phyloP scores from a whole-genome alignment of 148 eudicot species.

The Beta vulgaris region DNA sequence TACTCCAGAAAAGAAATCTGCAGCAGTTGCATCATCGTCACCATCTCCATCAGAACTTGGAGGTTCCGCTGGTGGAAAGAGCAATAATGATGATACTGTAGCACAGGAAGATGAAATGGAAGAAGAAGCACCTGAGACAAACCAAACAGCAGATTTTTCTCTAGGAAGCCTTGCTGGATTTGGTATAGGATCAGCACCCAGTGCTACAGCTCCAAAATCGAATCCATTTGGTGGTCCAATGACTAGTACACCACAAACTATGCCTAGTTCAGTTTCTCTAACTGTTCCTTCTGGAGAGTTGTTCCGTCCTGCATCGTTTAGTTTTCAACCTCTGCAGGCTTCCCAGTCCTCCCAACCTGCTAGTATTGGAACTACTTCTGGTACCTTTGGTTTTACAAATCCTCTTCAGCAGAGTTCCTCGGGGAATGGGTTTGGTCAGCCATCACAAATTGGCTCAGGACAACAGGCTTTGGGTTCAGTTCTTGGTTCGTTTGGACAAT shows the following conservation, averaged over 20 bases:
- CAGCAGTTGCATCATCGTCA: conserved; percentile 26
- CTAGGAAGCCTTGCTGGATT: conserved; percentile 74
- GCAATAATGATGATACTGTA: conserved; percentile 28
- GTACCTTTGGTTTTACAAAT: conserved; percentile 47
- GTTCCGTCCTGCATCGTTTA: conserved; percentile 88
- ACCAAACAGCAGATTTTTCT: conserved; percentile 42
- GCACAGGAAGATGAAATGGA: conserved; percentile 93
- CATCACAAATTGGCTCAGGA: conserved; percentile 72
- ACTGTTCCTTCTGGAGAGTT: conserved; percentile 63
- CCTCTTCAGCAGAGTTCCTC: conserved; percentile 44
- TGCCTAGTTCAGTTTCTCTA: conserved; percentile 36
- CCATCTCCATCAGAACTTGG: conserved; percentile 33
- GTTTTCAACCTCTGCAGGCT: conserved; percentile 56
- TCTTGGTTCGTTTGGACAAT: conserved; percentile 94
- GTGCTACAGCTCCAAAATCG: conserved; percentile 38
- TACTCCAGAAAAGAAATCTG: conserved; percentile 33
- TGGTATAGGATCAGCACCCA: conserved; percentile 66
- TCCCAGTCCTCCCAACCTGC: conserved; percentile 50
- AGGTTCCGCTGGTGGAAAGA: conserved; percentile 30
- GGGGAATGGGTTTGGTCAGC: conserved; percentile 72
- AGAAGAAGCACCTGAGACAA: conserved; percentile 85
- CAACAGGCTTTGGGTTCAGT: conserved; percentile 91
- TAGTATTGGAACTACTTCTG: conserved; percentile 37
- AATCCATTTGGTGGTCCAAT: conserved; percentile 72
- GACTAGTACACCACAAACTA: conserved; percentile 28